Evolutionary conservation across 179 eudicot genomes (phyloP), one percentile per base, ranked within the genome.

Genomic region (Amaranthus tricolor): DNA sequence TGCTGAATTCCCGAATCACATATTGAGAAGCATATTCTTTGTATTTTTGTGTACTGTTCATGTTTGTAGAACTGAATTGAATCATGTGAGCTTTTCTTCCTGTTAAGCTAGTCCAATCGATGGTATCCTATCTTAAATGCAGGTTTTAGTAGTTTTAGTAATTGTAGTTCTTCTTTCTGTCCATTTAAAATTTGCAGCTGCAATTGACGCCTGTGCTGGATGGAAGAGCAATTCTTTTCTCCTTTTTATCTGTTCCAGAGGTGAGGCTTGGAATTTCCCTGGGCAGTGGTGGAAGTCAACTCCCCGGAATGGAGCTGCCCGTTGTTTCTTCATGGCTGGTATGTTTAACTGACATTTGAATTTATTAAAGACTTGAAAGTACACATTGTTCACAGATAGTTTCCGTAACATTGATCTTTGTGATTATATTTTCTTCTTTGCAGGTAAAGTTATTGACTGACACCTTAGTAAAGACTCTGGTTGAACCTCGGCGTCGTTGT

Each of bases 321-420:
- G 97, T 92, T 67, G 98, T 95, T 82, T 87, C 92, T 55, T 91
- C 99, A 24, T 95, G 97, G 96, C 90, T 95, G 93, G 98, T 95
- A 83, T 21, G 80, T 64, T 68, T 48, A 68, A 55, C 44, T 74
- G 31, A 57, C 52, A 20, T 31, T 66, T 15, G 48, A 47, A 5
- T 7, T 54, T 10, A 13, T 44, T 4, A 8, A 24, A 31, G 40
- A 31, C 40, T 31, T 31, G 40, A 31, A 54, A 54, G 58, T 54
- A 54, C 58, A 54, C 8, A 59, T 59, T 9, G 13, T 61, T 8
- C 44, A 20, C 64, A 61, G 45, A 21, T 21, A 20, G 4, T 60
- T 21, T 19, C 64, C 15, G 72, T 12, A 21, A 11, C 56, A 24
- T 49, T 70, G 58, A 44, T 24, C 56, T 59, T 50, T 43, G 50